A percentile compares a stretch with the other conserved stretches of the same genome.
Conservation (phyloP, 495 filamentous ascomycete genomes). For the Hypoxylon trugodes region DNA sequence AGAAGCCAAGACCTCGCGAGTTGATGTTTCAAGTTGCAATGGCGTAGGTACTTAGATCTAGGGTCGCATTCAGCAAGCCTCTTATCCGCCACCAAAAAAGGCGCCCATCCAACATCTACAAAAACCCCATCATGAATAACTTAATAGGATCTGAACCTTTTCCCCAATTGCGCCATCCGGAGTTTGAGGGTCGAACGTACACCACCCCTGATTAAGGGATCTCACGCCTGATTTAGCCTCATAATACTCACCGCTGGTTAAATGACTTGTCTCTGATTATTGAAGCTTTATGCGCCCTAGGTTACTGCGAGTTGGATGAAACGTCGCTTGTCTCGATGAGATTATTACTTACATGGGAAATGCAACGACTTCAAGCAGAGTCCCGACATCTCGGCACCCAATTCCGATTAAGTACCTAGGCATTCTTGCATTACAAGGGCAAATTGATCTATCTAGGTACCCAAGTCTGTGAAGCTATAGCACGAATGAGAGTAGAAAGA, state of each 20-base stretch:
- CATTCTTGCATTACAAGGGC: not conserved
- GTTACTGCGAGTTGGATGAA: slow-evolving; percentile 30
- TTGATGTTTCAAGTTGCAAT: slow-evolving; percentile 18
- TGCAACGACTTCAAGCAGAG: slow-evolving; percentile 3
- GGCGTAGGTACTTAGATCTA: slow-evolving; percentile 26
- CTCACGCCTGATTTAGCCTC: slow-evolving; percentile 22
- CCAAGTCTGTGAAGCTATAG: too few relatives aligned
- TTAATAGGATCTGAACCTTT: not conserved
- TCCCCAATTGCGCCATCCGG: not conserved
- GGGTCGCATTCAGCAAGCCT: slow-evolving; percentile 33
- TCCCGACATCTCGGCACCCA: slow-evolving; percentile 9
- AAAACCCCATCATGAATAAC: not conserved
- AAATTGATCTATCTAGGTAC: too few relatives aligned
- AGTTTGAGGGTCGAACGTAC: not conserved
- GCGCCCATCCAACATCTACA: slow-evolving; percentile 10
- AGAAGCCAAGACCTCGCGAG: slow-evolving; percentile 21
- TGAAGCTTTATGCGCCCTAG: slow-evolving; percentile 9
- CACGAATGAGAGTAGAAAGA: too few relatives aligned
- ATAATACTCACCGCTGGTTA: slow-evolving; percentile 2
- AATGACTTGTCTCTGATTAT: slow-evolving; percentile 6
- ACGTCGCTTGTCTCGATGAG: slow-evolving; percentile 37
- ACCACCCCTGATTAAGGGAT: slow-evolving; percentile 3
- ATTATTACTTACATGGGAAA: slow-evolving; percentile 29
- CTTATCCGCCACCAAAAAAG: slow-evolving; percentile 28
- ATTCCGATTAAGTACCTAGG: slow-evolving; percentile 4